Evolutionary conservation across 208 protist species (phyloP), one percentile per base, ranked within the genome.

Genomic region (Borovskyia barvae): DNA sequence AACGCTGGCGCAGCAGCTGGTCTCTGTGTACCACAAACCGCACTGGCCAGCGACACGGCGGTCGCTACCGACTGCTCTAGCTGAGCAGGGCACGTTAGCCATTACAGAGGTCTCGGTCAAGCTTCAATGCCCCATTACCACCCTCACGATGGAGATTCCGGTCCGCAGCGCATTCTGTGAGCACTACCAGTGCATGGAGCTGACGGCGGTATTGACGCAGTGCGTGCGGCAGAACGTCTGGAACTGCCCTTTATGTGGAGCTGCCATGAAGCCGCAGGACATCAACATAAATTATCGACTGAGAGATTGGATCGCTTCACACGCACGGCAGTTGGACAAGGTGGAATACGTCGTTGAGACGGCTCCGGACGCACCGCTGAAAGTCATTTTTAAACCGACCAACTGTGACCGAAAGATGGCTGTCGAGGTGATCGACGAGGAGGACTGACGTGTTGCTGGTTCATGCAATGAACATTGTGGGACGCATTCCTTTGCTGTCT

Each of bases 101-200:
- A 63, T 91, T 15, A 85, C 75, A 12, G 67, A 82, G 46, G 74
- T 64, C 20, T 82, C 47, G 6, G 79, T 91, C 22, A 59, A 54
- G n/a, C 28, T 87, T 17, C 41, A 53, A 17, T 94, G 88, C 58
- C 88, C 88, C 9, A 58, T 94, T 14, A 92, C 82, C 7, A 68
- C 72, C 0, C 66, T 81, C 28, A 57, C 64, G 22, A 75, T 94
- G 69, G 46, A 64, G 19, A 73, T 80, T 15, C 88, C 88, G 9
- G 84, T 83, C 11, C 73, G 88, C 28, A 71, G 82, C 17, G 41
- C 60, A 26, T 52, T 40, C 30, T 94, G 87, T 54, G 84, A 91
- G 51, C 87, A 94, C 47, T 59, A 84, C 48, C 88, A 94, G 56
- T 94, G 88, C 66, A 72, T 92, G 66, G 88, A 94, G 49, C 57